Evolutionary conservation across 2,329 filamentous ascomycete species (phyloP).

Genomic region (Dryadomyces quercus-mongolicae): DNA sequence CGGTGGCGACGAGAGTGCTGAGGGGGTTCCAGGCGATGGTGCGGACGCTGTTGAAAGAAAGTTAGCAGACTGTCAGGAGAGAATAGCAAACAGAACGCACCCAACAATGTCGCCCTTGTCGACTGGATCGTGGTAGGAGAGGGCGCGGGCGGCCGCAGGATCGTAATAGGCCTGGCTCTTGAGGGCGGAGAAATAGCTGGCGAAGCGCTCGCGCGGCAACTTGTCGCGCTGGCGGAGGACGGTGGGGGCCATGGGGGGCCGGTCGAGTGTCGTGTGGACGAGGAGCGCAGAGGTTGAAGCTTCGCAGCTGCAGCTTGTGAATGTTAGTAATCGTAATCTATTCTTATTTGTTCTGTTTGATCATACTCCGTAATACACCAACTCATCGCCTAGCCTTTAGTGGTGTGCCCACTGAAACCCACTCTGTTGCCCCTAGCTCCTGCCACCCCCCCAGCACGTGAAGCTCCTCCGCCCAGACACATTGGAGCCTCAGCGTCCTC

Average conservation of each 20-base stretch:
- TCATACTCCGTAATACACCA: too few relatives aligned
- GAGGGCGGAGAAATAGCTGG: slow-evolving; percentile 50
- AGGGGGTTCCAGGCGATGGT: slow-evolving; percentile 83
- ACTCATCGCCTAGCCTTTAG: too few relatives aligned
- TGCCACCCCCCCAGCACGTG: not conserved
- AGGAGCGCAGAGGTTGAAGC: too few relatives aligned
- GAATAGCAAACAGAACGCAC: not conserved
- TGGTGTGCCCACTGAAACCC: not conserved
- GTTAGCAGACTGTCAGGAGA: not conserved
- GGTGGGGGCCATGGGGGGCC: slow-evolving; percentile 12
- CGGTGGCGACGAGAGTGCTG: slow-evolving; percentile 74
- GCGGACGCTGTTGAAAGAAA: slow-evolving; percentile 43
- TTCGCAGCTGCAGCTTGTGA: not conserved
- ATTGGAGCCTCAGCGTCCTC: not conserved
- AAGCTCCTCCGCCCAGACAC: not conserved
- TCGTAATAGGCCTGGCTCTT: slow-evolving; percentile 64
- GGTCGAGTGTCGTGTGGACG: too few relatives aligned
- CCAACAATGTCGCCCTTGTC: slow-evolving; percentile 5
- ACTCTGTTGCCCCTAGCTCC: too few relatives aligned
- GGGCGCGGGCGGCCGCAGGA: slow-evolving; percentile 26
- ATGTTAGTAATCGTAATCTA: too few relatives aligned
- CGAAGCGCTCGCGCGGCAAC: slow-evolving; percentile 59
- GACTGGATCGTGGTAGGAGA: slow-evolving; percentile 9
- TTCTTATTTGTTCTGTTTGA: too few relatives aligned
- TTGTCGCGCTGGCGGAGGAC: slow-evolving; percentile 36